Percentiles rank a stretch among this genome's conserved stretches.
These are phyloP conservation scores for Xylaria sp. DNA, from an alignment of 2,329 filamentous ascomycete species.

Conservation along the genomic window DNA sequence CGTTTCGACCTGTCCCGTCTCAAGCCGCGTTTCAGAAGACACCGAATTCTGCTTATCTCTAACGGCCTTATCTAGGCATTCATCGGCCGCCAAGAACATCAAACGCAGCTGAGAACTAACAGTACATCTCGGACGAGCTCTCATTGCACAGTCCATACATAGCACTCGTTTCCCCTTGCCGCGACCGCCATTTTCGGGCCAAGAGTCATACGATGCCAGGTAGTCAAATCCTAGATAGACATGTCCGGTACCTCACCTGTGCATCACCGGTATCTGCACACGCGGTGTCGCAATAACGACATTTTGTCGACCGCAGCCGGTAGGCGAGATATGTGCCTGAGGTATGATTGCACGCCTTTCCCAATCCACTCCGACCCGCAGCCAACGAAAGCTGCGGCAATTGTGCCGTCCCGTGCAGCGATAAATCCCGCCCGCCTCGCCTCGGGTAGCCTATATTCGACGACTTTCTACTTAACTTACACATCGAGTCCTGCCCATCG, in stretches of 20 bases:
- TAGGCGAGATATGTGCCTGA: no score
- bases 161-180: background rate
- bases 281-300: background rate
- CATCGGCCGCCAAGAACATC: background rate
- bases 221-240: conserved; percentile 1
- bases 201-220: background rate
- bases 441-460: no score
- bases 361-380: background rate
- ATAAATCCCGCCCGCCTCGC: no score
- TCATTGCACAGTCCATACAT: background rate
- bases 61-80: background rate
- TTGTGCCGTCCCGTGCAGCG: background rate
- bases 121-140: no score
- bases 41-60: conserved; percentile 12
- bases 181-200: background rate
- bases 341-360: no score
- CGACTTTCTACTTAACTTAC: no score
- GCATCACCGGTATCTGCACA: background rate
- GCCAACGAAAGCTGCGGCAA: background rate
- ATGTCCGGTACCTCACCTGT: background rate
- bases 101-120: no score
- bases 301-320: no score
- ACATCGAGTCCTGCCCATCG: background rate
- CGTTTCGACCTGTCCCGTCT: conserved; percentile 19
- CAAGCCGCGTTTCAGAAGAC: conserved; percentile 24